Evolutionary conservation across 177 flowering plant species (phyloP).

Genomic region (Vitis hybrid): DNA sequence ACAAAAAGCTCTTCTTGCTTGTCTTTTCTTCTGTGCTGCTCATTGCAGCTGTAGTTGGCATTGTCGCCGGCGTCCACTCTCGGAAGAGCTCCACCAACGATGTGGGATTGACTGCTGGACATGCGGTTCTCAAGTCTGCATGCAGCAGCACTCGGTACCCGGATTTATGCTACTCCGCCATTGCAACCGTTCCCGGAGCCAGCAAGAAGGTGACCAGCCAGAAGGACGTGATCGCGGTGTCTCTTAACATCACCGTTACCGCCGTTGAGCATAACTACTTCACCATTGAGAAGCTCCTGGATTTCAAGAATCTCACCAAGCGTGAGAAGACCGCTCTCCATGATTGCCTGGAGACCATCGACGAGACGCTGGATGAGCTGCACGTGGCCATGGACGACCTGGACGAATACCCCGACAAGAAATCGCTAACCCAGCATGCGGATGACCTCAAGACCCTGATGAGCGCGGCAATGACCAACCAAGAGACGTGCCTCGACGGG

Average conservation of each 20-base stretch:
- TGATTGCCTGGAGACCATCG: slow-evolving; percentile 76
- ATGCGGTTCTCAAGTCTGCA: slow-evolving; percentile 50
- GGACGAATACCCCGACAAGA: slow-evolving; percentile 49
- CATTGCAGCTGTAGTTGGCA: slow-evolving; percentile 32
- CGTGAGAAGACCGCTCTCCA: slow-evolving; percentile 67
- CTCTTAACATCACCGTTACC: slow-evolving; percentile 49
- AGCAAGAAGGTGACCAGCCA: slow-evolving; percentile 19
- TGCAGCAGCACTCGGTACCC: slow-evolving; percentile 65
- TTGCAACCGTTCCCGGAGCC: slow-evolving; percentile 29
- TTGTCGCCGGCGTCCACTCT: slow-evolving; percentile 39
- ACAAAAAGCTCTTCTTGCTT: slow-evolving; percentile 33
- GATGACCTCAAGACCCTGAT: slow-evolving; percentile 73
- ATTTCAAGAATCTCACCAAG: slow-evolving; percentile 26
- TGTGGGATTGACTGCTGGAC: slow-evolving; percentile 24
- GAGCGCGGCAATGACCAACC: slow-evolving; percentile 86
- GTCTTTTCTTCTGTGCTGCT: slow-evolving; percentile 37
- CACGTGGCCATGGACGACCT: slow-evolving; percentile 45
- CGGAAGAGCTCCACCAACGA: slow-evolving; percentile 7
- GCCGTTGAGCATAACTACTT: slow-evolving; percentile 50
- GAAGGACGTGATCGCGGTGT: slow-evolving; percentile 61
- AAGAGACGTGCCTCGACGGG: slow-evolving; percentile 82
- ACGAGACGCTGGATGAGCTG: slow-evolving; percentile 82
- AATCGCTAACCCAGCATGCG: slow-evolving; percentile 51
- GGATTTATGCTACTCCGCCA: slow-evolving; percentile 61
- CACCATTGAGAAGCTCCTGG: slow-evolving; percentile 38